Conservation (phyloP, 176 grass and related monocot species). For the maize (Zea mays) region DNA sequence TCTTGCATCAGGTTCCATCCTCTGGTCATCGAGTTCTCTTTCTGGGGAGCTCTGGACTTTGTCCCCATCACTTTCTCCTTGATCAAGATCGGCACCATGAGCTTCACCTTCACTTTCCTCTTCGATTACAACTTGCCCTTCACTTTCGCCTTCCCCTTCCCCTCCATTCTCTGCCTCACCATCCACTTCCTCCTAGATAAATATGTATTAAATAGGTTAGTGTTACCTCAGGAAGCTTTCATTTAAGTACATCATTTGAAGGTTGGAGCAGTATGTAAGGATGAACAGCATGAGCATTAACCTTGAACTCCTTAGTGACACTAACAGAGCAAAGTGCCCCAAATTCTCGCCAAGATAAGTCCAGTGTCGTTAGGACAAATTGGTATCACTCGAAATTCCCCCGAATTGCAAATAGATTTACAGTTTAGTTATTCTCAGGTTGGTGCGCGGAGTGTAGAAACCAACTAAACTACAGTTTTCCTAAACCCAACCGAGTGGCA, state of each 20-base stretch:
- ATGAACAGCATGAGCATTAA: conserved; percentile 20
- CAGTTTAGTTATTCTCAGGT: background rate
- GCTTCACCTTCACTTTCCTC: conserved; percentile 84
- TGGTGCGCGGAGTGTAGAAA: background rate
- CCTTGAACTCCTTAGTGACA: conserved; percentile 16
- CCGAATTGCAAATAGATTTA: background rate
- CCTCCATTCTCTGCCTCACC: conserved; percentile 75
- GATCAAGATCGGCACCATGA: conserved; percentile 55
- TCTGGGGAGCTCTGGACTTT: conserved; percentile 71
- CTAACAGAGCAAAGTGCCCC: background rate
- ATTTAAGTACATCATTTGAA: conserved; percentile 7
- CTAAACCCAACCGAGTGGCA: background rate
- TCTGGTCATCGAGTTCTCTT: conserved; percentile 66
- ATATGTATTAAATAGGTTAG: conserved; percentile 29
- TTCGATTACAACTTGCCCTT: conserved; percentile 82
- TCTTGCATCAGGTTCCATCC: conserved; percentile 55
- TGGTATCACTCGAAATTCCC: background rate
- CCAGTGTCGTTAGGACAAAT: conserved; percentile 1
- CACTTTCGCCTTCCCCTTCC: conserved; percentile 68
- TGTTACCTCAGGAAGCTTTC: conserved; percentile 2
- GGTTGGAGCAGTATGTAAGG: background rate
- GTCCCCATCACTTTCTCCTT: conserved; percentile 72
- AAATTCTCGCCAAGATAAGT: background rate
- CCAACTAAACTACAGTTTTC: background rate
- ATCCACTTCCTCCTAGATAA: conserved; percentile 76